These are phyloP conservation scores for Lepidium didymum DNA, from an alignment of 345 rosid genomes.

Conservation along the genomic window DNA sequence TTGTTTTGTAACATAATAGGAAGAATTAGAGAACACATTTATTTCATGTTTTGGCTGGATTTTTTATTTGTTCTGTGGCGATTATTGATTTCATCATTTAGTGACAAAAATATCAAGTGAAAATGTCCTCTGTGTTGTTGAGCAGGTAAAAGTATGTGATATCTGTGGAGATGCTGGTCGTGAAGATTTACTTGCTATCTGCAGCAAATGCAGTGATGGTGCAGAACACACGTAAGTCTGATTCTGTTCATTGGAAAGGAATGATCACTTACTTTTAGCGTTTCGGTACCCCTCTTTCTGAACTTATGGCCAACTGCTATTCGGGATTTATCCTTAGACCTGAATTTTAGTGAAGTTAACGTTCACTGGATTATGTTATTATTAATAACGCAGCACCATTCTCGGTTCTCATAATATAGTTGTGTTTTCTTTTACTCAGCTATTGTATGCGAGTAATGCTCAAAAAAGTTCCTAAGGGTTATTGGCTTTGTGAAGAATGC, in stretches of 20 bases:
- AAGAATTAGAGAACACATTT: background rate
- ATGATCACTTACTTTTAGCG: background rate
- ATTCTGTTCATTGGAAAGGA: background rate
- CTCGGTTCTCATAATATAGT: background rate
- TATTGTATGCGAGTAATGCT: slow-evolving; percentile 96
- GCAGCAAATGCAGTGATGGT: slow-evolving; percentile 91
- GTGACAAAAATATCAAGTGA: background rate
- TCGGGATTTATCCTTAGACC: slow-evolving; percentile 1
- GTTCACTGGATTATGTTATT: background rate
- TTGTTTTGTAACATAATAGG: background rate
- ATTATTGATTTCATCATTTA: background rate
- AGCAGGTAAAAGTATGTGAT: slow-evolving; percentile 97
- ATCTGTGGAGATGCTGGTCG: slow-evolving; percentile 98
- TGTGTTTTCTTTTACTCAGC: slow-evolving; percentile 37
- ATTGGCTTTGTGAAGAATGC: slow-evolving; percentile 99
- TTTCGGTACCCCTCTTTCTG: background rate
- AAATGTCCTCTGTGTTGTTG: slow-evolving; percentile 20
- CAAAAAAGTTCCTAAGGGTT: slow-evolving; percentile 69
- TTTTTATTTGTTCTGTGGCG: background rate
- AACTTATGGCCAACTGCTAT: background rate
- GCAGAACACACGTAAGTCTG: slow-evolving; percentile 94
- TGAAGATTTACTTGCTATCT: slow-evolving; percentile 90
- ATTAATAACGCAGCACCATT: background rate
- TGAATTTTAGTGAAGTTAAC: background rate
- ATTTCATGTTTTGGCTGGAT: background rate